Conservation (phyloP, 2,329 filamentous ascomycete genomes). For the Colletotrichum sp. region DNA sequence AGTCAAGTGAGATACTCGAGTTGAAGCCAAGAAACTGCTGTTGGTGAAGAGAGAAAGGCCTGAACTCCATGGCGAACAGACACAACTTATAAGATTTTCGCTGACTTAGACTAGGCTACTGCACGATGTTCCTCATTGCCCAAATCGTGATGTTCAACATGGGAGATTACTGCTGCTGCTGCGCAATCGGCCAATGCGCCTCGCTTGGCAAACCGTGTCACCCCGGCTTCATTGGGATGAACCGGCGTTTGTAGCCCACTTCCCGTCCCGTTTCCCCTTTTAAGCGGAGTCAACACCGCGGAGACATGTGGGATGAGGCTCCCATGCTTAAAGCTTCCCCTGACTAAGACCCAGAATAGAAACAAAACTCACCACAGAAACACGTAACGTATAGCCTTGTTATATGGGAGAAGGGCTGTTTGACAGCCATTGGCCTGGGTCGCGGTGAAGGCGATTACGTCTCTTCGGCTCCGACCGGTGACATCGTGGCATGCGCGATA, state of each 20-base stretch:
- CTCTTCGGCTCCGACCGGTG: background rate
- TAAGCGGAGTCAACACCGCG: background rate
- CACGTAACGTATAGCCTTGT: background rate
- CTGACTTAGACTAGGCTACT: background rate
- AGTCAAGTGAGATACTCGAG: background rate
- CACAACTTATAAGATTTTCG: background rate
- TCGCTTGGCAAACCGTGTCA: background rate
- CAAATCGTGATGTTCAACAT: background rate
- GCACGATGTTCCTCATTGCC: background rate
- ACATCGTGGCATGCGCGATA: background rate
- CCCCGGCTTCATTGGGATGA: background rate
- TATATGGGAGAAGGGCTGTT: background rate
- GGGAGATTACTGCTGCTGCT: background rate
- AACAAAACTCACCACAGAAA: background rate
- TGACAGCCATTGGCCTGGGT: background rate
- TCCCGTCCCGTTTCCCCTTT: constrained; percentile 1
- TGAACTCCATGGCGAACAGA: background rate
- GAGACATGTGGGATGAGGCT: background rate
- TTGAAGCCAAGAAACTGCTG: background rate
- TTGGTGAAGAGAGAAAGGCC: background rate
- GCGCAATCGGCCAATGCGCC: constrained; percentile 9
- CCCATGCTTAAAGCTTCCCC: background rate
- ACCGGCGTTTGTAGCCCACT: background rate
- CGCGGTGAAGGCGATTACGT: background rate
- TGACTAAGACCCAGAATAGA: background rate